Evolutionary conservation across 192 early-diverging fungal genomes (phyloP), one percentile per base, ranked within the genome.

Genomic region (Backusella morwellensis): DNA sequence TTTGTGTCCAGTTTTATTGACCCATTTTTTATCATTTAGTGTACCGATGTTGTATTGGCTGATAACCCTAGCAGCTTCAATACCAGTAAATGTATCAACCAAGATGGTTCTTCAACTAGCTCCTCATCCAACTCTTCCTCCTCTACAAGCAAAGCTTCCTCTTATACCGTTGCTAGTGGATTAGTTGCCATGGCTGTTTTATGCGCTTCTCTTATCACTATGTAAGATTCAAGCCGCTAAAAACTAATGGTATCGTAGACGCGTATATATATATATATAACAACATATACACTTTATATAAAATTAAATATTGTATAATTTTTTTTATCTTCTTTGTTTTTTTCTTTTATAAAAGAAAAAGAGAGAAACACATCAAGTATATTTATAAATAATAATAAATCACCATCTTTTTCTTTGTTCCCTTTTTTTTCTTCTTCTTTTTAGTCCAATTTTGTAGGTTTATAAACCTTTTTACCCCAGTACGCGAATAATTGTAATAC

Each of bases 401-500:
- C 56, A 59, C 14, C 23, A 59, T 59, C 52, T n/a, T 21, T 21
- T 56, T 54, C 21, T 19, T 54, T 54, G 26, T 23, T 26, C 2
- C n/a, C n/a, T n/a, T 56, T 8, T 6, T 23, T 54, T 21, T 21
- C 11, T 21, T 21, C 6, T 6, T 21, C 19, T 26, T 59, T 50
- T 40, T 72, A 72, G 32, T 72, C 70, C 41, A 72, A 36, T 40
- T 74, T 74, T 32, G 52, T 56, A 4, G 73, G n/a, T 29, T 66
- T 36, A 29, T 75, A 40, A 6, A 17, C 23, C 8, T 75, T 78
- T 15, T 81, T 84, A 73, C 90, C 89, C 94, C 94, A 94, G 85
- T 95, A 96, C 7, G 87, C 82, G 70, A 94, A 70, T 83, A 97
- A 89, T 82, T 98, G 96, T 1, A 88, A 73, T 19, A 93, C 88